A percentile compares a stretch with the other conserved stretches of the same genome.
Conservation (phyloP, 805 yeast genomes). For the Cyberlindnera lachancei region DNA sequence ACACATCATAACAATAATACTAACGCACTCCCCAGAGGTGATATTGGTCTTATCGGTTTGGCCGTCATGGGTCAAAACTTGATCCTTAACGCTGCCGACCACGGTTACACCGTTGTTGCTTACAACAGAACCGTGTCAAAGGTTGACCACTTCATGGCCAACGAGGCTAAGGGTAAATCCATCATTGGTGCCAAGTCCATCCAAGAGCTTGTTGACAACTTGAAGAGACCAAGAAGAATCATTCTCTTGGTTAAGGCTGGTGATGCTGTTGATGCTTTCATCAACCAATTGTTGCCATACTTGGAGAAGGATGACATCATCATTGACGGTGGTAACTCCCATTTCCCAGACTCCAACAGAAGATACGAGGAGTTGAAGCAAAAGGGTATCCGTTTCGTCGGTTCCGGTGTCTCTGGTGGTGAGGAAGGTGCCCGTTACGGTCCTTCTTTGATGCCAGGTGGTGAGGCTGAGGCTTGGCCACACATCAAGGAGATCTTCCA, state of each 20-base stretch:
- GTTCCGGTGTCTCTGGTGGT: slow-evolving; percentile 99
- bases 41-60: slow-evolving; percentile 97
- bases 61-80: slow-evolving; percentile 99
- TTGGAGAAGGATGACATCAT: slow-evolving; percentile 96
- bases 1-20: slow-evolving; percentile 8
- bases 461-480: slow-evolving; percentile 97
- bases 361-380: slow-evolving; percentile 82
- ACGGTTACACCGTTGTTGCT: slow-evolving; percentile 96
- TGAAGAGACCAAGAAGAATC: slow-evolving; percentile 96
- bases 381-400: slow-evolving; percentile 88
- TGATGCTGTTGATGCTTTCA: slow-evolving; percentile 86
- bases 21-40: slow-evolving; percentile 50
- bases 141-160: slow-evolving; percentile 87
- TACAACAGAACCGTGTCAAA: slow-evolving; percentile 96
- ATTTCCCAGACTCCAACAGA: slow-evolving; percentile 98
- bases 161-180: slow-evolving; percentile 96
- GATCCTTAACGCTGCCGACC: slow-evolving; percentile 96
- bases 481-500: slow-evolving; percentile 96
- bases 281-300: slow-evolving; percentile 79
- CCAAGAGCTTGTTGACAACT: slow-evolving; percentile 76
- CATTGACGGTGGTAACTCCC: slow-evolving; percentile 99
- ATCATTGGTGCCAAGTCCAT: slow-evolving; percentile 93
- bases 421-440: slow-evolving; percentile 99
- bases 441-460: slow-evolving; percentile 99
- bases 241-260: slow-evolving; percentile 96